phyloP scores from a whole-genome alignment of 306 rosid species.

The Cicer chorassanicum region DNA sequence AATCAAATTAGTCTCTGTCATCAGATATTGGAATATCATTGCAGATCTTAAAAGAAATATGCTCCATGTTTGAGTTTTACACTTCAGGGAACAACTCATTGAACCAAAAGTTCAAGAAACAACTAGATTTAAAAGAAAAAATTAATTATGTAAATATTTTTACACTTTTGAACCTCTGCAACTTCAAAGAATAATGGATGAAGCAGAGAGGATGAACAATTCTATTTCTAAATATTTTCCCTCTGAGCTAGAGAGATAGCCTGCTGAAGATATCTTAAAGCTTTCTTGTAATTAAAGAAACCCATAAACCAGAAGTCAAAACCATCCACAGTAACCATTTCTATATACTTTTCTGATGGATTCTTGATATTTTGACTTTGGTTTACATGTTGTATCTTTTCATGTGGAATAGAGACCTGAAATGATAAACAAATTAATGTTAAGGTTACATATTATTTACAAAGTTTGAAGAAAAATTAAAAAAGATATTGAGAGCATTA shows the following conservation, averaged over 20 bases:
- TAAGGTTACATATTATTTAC: not conserved
- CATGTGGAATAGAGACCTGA: constrained; percentile 26
- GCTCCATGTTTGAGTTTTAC: not conserved
- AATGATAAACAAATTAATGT: not conserved
- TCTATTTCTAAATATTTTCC: not conserved
- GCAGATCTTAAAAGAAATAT: not conserved
- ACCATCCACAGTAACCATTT: constrained; percentile 26
- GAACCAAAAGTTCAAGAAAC: constrained; percentile 32
- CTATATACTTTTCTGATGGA: constrained; percentile 35
- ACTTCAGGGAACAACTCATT: constrained; percentile 20
- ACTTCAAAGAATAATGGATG: constrained; percentile 32
- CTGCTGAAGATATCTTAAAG: constrained; percentile 31
- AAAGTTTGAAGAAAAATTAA: not conserved
- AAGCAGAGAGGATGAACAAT: constrained; percentile 36
- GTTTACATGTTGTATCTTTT: constrained; percentile 35
- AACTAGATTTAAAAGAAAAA: not conserved
- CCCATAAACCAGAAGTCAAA: constrained; percentile 40
- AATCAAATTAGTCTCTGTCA: not conserved
- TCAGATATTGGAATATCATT: not conserved
- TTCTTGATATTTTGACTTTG: constrained; percentile 35
- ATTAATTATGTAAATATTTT: constrained; percentile 40
- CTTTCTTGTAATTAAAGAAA: constrained; percentile 10
- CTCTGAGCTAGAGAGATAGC: constrained; percentile 48
- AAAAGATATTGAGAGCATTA: not conserved
- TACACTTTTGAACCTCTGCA: constrained; percentile 38